Conservation (phyloP, 345 rosid species). For the Turritis glabra region DNA sequence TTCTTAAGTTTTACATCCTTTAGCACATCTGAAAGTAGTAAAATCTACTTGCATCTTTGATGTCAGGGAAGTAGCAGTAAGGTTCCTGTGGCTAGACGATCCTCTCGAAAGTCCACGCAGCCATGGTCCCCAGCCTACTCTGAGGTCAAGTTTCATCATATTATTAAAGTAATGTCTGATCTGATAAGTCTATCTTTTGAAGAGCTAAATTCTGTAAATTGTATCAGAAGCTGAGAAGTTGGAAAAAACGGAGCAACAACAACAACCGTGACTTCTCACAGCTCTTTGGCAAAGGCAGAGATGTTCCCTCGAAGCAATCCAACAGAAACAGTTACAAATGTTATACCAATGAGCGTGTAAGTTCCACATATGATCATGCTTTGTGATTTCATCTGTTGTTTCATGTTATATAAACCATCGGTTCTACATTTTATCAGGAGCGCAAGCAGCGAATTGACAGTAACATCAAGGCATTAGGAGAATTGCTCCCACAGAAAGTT, state of each 20-base stretch:
- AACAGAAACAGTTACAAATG: background rate
- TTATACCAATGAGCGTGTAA: slow-evolving; percentile 25
- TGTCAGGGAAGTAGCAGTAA: slow-evolving; percentile 38
- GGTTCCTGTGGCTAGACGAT: background rate
- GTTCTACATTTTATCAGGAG: slow-evolving; percentile 32
- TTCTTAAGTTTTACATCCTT: background rate
- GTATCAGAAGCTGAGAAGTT: slow-evolving; percentile 37
- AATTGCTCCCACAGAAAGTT: slow-evolving; percentile 49
- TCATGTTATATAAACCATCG: background rate
- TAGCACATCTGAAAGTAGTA: background rate
- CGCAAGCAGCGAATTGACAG: slow-evolving; percentile 48
- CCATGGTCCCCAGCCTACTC: slow-evolving; percentile 16
- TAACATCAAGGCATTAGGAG: slow-evolving; percentile 46
- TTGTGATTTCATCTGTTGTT: slow-evolving; percentile 6
- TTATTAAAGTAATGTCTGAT: slow-evolving; percentile 2
- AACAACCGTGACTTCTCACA: slow-evolving; percentile 14
- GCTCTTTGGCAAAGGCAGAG: background rate
- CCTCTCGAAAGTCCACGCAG: background rate
- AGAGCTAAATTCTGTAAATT: slow-evolving; percentile 1
- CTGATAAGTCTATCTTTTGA: background rate
- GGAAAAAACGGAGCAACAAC: slow-evolving; percentile 10
- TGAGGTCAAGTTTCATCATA: slow-evolving; percentile 23
- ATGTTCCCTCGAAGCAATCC: background rate
- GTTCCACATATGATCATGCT: slow-evolving; percentile 8
- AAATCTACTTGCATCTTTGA: background rate